Base-by-base conservation (phyloP, 106 monocot species). In the Apostasia ramifera region DNA sequence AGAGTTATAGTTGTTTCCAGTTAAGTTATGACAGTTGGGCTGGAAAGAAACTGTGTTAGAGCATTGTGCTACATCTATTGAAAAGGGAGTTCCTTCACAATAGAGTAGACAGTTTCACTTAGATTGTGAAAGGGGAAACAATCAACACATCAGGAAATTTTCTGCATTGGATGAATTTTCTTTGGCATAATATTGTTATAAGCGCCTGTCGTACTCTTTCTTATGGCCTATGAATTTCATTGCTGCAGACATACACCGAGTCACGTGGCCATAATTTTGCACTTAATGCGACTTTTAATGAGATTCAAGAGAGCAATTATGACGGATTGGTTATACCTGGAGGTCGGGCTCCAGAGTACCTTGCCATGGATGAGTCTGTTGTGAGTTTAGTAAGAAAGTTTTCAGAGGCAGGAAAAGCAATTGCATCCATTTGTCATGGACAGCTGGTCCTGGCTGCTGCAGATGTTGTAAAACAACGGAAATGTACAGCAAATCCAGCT, bases 381-480 rank as follows among this genome's bases (percentile, higher is more conserved):
- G 4, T 87, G 47, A 55, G 67, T n/a, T 7, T 94, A 40, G 88
- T 89, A 3, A 55, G 63, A 0, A 71, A 77, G 6, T 84, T 93
- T 63, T 73, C 76, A 2, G 70, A 70, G 0, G 70, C 68, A 49
- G 57, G 60, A 2, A 93, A 89, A 66, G 78, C 93, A 53, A 81
- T 93, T 68, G 88, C 85, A 55, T 87, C 94, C 3, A 70, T 94
- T 62, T 90, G 90, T 74, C 94, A 94, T 67, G 94, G 95, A 8
- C 95, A 91, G 73, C 61, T 95, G 78, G 80, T 95, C 67, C 66
- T 95, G 56, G 91, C 91, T 7, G 88, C 95, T 67, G 91, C 95
- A 72, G 80, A 61, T 71, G 70, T 95, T 38, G 82, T 95, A 45
- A 72, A 80, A 57, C 77, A 75, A 26, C 81, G 86, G 40, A 88